Evolutionary conservation across 768 basidiomycete genomes (phyloP).

Genomic region (Leccinum subtestaceum): DNA sequence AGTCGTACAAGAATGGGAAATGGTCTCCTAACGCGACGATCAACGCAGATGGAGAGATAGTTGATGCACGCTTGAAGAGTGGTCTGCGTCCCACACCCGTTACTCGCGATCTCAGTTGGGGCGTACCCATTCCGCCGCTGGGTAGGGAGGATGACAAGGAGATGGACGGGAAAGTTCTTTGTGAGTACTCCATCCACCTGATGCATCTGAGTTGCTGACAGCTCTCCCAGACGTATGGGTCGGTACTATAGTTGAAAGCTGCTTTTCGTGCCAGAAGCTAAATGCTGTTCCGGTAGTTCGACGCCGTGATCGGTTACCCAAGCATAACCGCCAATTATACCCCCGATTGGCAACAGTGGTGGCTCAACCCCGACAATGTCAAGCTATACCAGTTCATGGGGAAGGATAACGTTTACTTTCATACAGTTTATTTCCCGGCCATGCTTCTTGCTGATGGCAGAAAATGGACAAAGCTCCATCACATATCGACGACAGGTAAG

Average conservation of each 20-base stretch:
- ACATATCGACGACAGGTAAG: conserved; percentile 91
- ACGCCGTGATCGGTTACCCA: conserved; percentile 94
- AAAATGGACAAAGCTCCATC: conserved; percentile 91
- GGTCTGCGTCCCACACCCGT: conserved; percentile 88
- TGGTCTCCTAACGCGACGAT: conserved; percentile 95
- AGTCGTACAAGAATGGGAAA: conserved; percentile 74
- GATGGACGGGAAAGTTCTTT: conserved; percentile 94
- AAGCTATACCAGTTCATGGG: conserved; percentile 99
- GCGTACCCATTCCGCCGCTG: conserved; percentile 81
- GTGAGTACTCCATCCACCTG: conserved; percentile 47
- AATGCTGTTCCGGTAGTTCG: conserved; percentile 59
- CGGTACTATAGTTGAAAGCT: conserved; percentile 29
- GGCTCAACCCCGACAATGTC: conserved; percentile 89
- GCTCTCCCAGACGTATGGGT: conserved; percentile 83
- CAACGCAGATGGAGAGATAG: conserved; percentile 81
- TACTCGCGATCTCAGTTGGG: conserved; percentile 94
- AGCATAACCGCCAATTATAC: conserved; percentile 97
- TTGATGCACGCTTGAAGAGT: conserved; percentile 82
- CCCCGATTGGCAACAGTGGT: conserved; percentile 94
- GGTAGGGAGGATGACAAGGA: conserved; percentile 74
- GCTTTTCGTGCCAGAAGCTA: background rate
- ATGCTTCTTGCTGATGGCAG: conserved; percentile 86
- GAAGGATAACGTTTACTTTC: conserved; percentile 99
- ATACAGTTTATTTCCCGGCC: conserved; percentile 92
- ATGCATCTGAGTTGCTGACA: conserved; percentile 8